Evolutionary conservation across 2,329 filamentous ascomycete genomes (phyloP).

Genomic region (Exophiala lecanii-corni): DNA sequence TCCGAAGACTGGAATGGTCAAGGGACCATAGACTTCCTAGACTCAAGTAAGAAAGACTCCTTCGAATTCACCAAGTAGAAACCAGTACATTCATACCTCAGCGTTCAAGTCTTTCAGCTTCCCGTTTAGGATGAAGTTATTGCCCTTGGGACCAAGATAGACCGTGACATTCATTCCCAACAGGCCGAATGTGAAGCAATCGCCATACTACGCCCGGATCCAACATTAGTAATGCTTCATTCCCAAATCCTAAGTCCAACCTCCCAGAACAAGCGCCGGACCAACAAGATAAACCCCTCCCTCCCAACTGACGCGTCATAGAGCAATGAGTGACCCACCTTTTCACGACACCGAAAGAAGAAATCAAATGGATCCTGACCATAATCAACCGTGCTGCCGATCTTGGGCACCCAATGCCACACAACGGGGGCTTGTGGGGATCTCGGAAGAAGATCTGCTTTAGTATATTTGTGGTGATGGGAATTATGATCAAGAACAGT

Average conservation of each 20-base stretch:
- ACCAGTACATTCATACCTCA: conserved; percentile 50
- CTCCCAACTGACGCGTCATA: too few relatives aligned
- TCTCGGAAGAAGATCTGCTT: conserved; percentile 22
- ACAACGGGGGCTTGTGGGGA: conserved; percentile 46
- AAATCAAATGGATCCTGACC: conserved; percentile 75
- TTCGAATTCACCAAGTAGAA: too few relatives aligned
- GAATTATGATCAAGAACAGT: conserved; percentile 6
- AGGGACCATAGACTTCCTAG: conserved; percentile 71
- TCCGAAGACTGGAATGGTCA: conserved; percentile 70
- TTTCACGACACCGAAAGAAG: conserved; percentile 62
- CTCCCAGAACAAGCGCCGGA: too few relatives aligned
- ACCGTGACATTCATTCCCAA: conserved; percentile 88
- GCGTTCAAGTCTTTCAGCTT: conserved; percentile 86
- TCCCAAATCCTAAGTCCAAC: too few relatives aligned
- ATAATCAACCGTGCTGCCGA: conserved; percentile 89
- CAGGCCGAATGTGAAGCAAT: conserved; percentile 84
- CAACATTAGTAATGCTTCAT: neutral
- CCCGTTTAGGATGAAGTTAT: conserved; percentile 88
- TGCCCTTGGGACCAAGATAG: conserved; percentile 73
- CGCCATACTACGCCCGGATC: conserved; percentile 60
- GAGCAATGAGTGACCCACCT: too few relatives aligned
- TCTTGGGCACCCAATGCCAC: conserved; percentile 63
- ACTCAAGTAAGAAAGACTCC: neutral
- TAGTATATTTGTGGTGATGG: conserved; percentile 19
- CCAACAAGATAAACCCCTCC: too few relatives aligned